phyloP scores from a whole-genome alignment of 2,329 filamentous ascomycete species.

The Aspergillus pseudoterreus region DNA sequence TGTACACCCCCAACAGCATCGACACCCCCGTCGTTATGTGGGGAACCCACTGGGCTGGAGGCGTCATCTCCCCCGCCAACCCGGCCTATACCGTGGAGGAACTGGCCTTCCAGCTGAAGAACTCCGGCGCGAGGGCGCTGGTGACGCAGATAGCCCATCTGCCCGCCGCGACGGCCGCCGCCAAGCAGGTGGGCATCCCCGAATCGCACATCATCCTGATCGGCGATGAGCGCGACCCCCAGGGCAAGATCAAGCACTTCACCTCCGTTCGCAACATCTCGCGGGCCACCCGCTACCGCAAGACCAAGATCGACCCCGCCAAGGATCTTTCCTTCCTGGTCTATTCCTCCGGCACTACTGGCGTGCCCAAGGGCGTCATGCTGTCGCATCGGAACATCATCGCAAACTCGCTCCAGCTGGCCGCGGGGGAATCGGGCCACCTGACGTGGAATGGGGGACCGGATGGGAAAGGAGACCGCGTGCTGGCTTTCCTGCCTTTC shows the following conservation, averaged over 20 bases:
- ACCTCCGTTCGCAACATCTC: slow-evolving; percentile 64
- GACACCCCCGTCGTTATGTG: slow-evolving; percentile 75
- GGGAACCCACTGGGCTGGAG: slow-evolving; percentile 80
- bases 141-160: slow-evolving; percentile 70
- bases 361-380: slow-evolving; percentile 87
- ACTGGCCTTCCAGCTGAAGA: slow-evolving; percentile 76
- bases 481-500: slow-evolving; percentile 79
- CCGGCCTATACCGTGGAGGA: slow-evolving; percentile 82
- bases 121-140: slow-evolving; percentile 70
- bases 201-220: slow-evolving; percentile 71
- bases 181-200: slow-evolving; percentile 65
- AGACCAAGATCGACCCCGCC: slow-evolving; percentile 60
- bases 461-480: slow-evolving; percentile 63
- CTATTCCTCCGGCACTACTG: slow-evolving; percentile 87
- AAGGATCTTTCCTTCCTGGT: slow-evolving; percentile 80
- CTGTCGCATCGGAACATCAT: slow-evolving; percentile 80
- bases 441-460: slow-evolving; percentile 56
- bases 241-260: slow-evolving; percentile 65
- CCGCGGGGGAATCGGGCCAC: slow-evolving; percentile 52
- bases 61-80: slow-evolving; percentile 79
- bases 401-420: slow-evolving; percentile 63
- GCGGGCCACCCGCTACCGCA: slow-evolving; percentile 55
- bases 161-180: slow-evolving; percentile 63
- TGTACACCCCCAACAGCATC: slow-evolving; percentile 83
- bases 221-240: slow-evolving; percentile 58